Evolutionary conservation across 768 basidiomycete genomes (phyloP), one percentile per base, ranked within the genome.

Genomic region (Naganishia vishniacii): DNA sequence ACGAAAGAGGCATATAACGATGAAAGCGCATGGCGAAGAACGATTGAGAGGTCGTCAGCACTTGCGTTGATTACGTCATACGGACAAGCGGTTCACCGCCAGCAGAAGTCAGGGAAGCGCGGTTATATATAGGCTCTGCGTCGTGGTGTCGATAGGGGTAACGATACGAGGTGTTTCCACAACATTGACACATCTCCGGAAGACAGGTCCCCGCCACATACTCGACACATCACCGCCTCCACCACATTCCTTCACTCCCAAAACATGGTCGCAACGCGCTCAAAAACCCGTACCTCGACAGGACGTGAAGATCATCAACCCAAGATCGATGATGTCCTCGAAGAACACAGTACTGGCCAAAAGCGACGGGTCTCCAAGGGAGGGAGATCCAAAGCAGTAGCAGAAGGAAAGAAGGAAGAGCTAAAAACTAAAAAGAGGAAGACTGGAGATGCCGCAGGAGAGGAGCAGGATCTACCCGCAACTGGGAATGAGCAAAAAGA

Each of bases 271-370:
- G 48, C 61, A 20, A 62, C 61, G n/a, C 18, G 61, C 34, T 48
- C 47, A 18, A 62, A 48, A 47, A 62, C 37, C 47, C 46, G 61
- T 25, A 47, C 41, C 47, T 48, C 48, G 32, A 42, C 61, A 48
- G 48, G 46, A 32, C 32, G 47, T 20, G 37, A 62, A 49, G 32
- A 47, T 3, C 28, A 12, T 41, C 62, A 63, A 37, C 62, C 62
- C 37, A 53, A 56, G 40, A 63, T 63, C 42, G 62, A 63, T 31
- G 48, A 63, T 18, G 62, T 42, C n/a, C 49, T 63, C 25, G 44
- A 60, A 25, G n/a, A 29, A 20, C 42, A 15, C 28, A 25, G 28
- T 4, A 45, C 59, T 31, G 59, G 59, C 31, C 59, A 31, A 20
- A 48, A 48, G 34, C 13, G 32, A 31, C 44, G 34, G 23, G 28